Conservation (phyloP, 768 basidiomycete genomes). For the Mycena pura region DNA sequence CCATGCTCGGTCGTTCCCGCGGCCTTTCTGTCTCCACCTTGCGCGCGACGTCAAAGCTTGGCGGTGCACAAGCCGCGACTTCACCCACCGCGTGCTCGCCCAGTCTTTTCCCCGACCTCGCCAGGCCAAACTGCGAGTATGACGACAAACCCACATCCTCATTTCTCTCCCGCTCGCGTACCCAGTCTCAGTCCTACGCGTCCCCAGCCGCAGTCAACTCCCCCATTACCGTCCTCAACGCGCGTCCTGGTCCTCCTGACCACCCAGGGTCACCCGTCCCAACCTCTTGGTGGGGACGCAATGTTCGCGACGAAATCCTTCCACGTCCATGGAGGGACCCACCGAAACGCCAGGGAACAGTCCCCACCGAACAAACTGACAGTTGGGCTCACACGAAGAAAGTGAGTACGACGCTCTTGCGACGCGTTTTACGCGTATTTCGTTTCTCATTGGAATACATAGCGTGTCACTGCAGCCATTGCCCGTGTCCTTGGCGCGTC, state of each 20-base stretch:
- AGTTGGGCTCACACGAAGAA: conserved; percentile 28
- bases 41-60: not conserved
- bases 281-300: conserved; percentile 27
- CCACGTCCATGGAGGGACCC: conserved; percentile 28
- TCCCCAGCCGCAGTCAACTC: conserved; percentile 15
- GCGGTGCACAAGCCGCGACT: conserved; percentile 2
- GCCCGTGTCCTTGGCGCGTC: conserved; percentile 44
- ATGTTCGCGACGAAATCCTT: conserved; percentile 17
- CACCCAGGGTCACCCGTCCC: conserved; percentile 8
- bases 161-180: conserved; percentile 24
- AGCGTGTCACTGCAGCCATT: conserved; percentile 43
- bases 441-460: not conserved
- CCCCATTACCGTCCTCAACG: not conserved
- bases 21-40: conserved; percentile 21
- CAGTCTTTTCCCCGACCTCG: conserved; percentile 21
- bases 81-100: conserved; percentile 1
- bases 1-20: conserved; percentile 13
- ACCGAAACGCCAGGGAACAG: conserved; percentile 24
- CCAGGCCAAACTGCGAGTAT: conserved; percentile 7
- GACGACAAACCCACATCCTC: conserved; percentile 21
- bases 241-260: not conserved
- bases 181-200: conserved; percentile 21
- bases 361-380: conserved; percentile 34
- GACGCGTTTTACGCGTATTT: not conserved
- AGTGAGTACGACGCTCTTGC: conserved; percentile 13